phyloP scores from a whole-genome alignment of 2,329 filamentous ascomycete genomes.

The Torrubiella hemipterigena region DNA sequence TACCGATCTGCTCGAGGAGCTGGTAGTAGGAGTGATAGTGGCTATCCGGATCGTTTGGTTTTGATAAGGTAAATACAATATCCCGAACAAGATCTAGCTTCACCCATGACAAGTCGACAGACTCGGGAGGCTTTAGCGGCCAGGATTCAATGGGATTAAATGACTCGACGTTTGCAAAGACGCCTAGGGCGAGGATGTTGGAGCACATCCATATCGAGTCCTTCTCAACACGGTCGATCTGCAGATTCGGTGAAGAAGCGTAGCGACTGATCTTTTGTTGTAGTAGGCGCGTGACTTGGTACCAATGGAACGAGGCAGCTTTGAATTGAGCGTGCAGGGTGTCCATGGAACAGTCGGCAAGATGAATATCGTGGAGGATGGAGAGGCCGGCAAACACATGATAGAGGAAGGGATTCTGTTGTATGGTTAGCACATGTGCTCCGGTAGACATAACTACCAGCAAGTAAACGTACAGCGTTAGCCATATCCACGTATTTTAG shows the following conservation, averaged over 20 bases:
- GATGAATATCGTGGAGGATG: background rate
- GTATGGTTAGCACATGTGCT: background rate
- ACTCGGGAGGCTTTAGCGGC: constrained; percentile 31
- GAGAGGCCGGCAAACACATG: background rate
- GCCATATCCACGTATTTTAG: background rate
- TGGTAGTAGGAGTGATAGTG: constrained; percentile 22
- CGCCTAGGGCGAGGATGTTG: constrained; percentile 26
- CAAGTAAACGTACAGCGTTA: background rate
- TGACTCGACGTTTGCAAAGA: constrained; percentile 29
- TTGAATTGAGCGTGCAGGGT: constrained; percentile 6
- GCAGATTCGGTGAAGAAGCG: constrained; percentile 6
- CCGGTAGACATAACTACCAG: no score
- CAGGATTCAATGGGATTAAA: constrained; percentile 32
- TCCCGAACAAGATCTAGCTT: constrained; percentile 39
- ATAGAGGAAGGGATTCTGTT: background rate
- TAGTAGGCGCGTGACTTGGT: constrained; percentile 28
- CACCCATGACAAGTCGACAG: constrained; percentile 40
- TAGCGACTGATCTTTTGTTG: constrained; percentile 24
- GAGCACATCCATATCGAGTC: constrained; percentile 32
- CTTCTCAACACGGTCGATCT: constrained; percentile 14
- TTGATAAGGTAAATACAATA: constrained; percentile 33
- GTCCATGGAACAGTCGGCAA: background rate
- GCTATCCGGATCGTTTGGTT: constrained; percentile 32
- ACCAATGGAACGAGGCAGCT: constrained; percentile 26
- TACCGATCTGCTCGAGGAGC: constrained; percentile 1